phyloP scores from a whole-genome alignment of 805 yeast genomes.

The Myxozyma neotropica region DNA sequence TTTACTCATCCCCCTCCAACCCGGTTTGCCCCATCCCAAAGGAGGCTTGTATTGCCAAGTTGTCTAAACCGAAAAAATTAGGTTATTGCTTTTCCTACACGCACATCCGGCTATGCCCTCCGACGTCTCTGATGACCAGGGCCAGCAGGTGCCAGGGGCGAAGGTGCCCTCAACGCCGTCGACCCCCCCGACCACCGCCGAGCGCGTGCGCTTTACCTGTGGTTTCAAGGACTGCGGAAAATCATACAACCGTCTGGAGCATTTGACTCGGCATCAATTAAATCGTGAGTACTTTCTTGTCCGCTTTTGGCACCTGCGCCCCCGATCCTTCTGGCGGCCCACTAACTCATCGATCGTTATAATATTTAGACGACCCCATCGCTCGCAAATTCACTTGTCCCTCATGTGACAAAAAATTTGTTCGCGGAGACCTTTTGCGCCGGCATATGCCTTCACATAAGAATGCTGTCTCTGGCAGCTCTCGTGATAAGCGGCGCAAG shows the following conservation, averaged over 20 bases:
- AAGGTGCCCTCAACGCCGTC: neutral
- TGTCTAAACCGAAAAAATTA: no score
- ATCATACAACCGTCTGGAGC: slow-evolving; percentile 36
- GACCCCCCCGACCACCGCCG: neutral
- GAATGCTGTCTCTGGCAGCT: neutral
- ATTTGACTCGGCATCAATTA: slow-evolving; percentile 37
- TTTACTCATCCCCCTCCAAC: no score
- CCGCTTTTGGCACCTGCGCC: no score
- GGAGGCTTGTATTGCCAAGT: no score
- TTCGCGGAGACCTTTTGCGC: slow-evolving; percentile 27
- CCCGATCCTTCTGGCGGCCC: no score
- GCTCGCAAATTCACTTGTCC: slow-evolving; percentile 36
- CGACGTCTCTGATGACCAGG: no score
- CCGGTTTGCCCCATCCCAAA: no score
- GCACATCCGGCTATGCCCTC: no score
- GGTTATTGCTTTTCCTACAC: no score
- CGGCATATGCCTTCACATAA: slow-evolving; percentile 25
- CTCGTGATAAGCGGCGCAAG: neutral
- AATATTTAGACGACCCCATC: slow-evolving; percentile 31
- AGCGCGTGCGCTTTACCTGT: slow-evolving; percentile 14
- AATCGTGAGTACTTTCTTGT: slow-evolving; percentile 32
- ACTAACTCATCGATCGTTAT: no score
- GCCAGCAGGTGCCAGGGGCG: neutral
- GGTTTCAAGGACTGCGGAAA: slow-evolving; percentile 34
- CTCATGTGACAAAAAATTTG: slow-evolving; percentile 30